Conservation (phyloP, 805 yeast genomes). For the Suhomyces prunicola region DNA sequence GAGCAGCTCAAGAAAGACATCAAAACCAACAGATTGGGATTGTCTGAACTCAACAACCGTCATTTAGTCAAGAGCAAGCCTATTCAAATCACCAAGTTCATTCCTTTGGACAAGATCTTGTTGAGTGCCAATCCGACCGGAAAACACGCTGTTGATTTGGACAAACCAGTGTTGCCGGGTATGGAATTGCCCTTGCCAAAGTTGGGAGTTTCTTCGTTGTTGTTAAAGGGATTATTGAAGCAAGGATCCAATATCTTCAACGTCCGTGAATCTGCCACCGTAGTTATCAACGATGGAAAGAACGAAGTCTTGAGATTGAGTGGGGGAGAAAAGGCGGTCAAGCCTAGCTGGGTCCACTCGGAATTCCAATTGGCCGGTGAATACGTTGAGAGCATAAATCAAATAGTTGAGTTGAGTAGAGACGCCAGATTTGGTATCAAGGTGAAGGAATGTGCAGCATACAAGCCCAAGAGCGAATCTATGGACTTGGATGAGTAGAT, state of each 20-base stretch:
- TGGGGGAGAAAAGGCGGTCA: conserved; percentile 68
- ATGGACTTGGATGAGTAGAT: conserved; percentile 18
- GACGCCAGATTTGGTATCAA: conserved; percentile 69
- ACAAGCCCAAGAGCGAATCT: conserved; percentile 27
- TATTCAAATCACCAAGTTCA: conserved; percentile 65
- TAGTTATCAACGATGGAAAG: conserved; percentile 49
- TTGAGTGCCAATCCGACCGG: conserved; percentile 67
- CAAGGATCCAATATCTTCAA: conserved; percentile 41
- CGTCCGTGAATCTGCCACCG: conserved; percentile 73
- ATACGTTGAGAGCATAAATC: conserved; percentile 44
- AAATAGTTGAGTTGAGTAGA: conserved; percentile 57
- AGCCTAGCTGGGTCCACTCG: conserved; percentile 89
- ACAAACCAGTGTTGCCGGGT: conserved; percentile 66
- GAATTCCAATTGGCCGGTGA: conserved; percentile 57
- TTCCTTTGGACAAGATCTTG: conserved; percentile 66
- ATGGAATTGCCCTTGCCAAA: conserved; percentile 74
- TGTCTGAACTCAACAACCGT: conserved; percentile 75
- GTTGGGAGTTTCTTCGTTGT: conserved; percentile 66
- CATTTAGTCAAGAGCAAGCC: conserved; percentile 74
- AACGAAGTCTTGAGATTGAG: conserved; percentile 72
- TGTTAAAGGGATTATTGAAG: conserved; percentile 60
- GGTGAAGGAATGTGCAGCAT: conserved; percentile 60
- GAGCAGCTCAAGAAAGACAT: conserved; percentile 51
- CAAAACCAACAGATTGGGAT: conserved; percentile 66
- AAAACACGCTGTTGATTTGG: conserved; percentile 61